These are phyloP conservation scores for Amanita thiersii DNA, from an alignment of 768 basidiomycete species.

Conservation along the genomic window DNA sequence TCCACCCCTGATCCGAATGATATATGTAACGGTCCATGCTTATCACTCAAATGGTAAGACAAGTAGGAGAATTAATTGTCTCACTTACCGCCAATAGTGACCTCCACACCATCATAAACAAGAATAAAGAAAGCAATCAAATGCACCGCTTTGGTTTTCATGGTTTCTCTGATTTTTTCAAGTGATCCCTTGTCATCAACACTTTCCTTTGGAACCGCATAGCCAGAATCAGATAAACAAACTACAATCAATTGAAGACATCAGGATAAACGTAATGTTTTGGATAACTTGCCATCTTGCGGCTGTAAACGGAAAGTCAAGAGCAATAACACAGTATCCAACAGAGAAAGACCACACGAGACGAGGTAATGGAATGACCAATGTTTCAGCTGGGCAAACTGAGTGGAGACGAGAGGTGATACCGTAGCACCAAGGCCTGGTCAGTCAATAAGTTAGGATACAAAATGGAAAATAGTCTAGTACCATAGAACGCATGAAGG, in stretches of 20 bases:
- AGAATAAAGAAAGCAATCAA: slow-evolving; percentile 54
- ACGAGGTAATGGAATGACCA: slow-evolving; percentile 79
- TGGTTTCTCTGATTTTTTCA: slow-evolving; percentile 41
- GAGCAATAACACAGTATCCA: slow-evolving; percentile 44
- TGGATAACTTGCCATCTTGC: slow-evolving; percentile 47
- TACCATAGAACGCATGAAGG: slow-evolving; percentile 60
- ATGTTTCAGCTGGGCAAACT: slow-evolving; percentile 52
- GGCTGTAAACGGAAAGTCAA: slow-evolving; percentile 55
- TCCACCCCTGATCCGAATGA: slow-evolving; percentile 24
- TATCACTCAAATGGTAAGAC: slow-evolving; percentile 24
- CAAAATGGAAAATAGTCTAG: not conserved
- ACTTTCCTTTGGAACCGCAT: slow-evolving; percentile 27
- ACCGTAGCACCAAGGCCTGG: slow-evolving; percentile 60
- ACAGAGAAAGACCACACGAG: slow-evolving; percentile 45
- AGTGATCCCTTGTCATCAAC: slow-evolving; percentile 22
- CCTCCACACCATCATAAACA: slow-evolving; percentile 64
- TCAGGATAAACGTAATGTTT: not conserved
- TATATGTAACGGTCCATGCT: slow-evolving; percentile 69
- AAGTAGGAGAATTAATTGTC: not conserved
- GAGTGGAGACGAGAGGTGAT: slow-evolving; percentile 72
- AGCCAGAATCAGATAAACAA: slow-evolving; percentile 45
- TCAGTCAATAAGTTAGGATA: not conserved
- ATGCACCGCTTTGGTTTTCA: slow-evolving; percentile 46
- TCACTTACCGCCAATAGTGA: slow-evolving; percentile 38
- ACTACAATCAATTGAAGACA: slow-evolving; percentile 24